These are phyloP conservation scores for Closterium sp. DNA, from an alignment of 139 green algal genomes.

Conservation along the genomic window DNA sequence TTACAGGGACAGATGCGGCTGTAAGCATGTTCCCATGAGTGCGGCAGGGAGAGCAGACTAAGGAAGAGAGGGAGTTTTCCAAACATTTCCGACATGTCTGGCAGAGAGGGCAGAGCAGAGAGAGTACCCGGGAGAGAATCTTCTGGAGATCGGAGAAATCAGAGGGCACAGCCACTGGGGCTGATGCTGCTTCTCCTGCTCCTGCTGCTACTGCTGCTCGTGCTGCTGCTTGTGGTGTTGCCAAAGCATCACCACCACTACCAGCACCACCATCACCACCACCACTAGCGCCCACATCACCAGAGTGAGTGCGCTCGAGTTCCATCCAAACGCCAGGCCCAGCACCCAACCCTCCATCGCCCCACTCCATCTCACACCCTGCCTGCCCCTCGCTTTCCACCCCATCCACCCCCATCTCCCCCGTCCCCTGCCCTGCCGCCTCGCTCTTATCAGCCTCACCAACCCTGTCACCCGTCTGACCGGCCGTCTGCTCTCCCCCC, in stretches of 20 bases:
- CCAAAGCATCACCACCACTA: background rate
- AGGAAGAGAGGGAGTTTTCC: too few species aligned
- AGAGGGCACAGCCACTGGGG: background rate
- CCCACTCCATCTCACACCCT: background rate
- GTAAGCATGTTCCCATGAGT: too few species aligned
- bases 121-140: background rate
- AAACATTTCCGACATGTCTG: too few species aligned
- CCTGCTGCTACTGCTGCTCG: background rate
- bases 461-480: too few species aligned
- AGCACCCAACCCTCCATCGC: background rate
- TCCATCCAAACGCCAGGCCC: background rate
- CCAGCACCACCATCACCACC: too few species aligned
- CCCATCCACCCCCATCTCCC: background rate
- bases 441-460: background rate
- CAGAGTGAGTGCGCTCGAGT: background rate
- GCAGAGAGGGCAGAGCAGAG: background rate
- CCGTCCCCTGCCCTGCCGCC: background rate
- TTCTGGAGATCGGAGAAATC: background rate
- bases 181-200: background rate
- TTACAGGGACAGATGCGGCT: too few species aligned
- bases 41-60: too few species aligned
- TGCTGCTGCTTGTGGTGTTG: background rate
- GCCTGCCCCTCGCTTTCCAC: background rate
- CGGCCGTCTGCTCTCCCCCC: background rate
- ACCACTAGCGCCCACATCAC: background rate